Evolutionary conservation across 2,329 filamentous ascomycete genomes (phyloP), one percentile per base, ranked within the genome.

Genomic region (Sporothrix brunneoviolacea): DNA sequence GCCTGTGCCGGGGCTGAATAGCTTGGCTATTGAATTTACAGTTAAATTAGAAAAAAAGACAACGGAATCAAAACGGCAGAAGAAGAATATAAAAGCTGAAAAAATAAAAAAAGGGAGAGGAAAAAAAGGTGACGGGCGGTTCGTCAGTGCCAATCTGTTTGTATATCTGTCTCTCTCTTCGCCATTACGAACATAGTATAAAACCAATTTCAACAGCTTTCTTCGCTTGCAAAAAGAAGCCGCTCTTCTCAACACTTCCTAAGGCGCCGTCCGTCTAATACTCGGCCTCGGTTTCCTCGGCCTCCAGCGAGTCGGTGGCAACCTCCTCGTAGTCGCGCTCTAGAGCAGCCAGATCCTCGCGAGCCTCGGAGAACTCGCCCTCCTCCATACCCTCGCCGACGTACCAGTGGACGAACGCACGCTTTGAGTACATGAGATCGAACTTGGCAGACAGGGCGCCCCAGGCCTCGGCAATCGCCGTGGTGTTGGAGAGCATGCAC

Each of bases 321-420:
- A 97, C 93, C 76, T 98, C 93, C 76, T 96, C 91, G 76, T 98
- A 98, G 70, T 98, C 91, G 62, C 91, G 86, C 83, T 98, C 93
- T 57, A 98, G 82, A 62, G 93, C 93, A 70, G 93, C 93, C 70
- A 98, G 77, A 76, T 98, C 93, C 77, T 98, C 93, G 71, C 93
- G 91, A 59, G 93, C 93, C 80, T 98, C 93, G 52, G 89, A 95
- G 83, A 98, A 98, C 75, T 98, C 93, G 73, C 93, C 93, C 74
- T 98, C 93, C 81, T 98, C 93, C 93, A 98, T 98, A 83, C 93
- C 93, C 80, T 97, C 93, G 77, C 93, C 93, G 68, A 98, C 93
- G 66, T 97, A 98, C 93, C 93, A 98, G 77, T 98, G 93, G 59
- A 98, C 93, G 75, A 98, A 98, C 57, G 93, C 93, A 78, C 93